phyloP scores from a whole-genome alignment of 208 protist genomes.

The Trypanosoma cruzi region DNA sequence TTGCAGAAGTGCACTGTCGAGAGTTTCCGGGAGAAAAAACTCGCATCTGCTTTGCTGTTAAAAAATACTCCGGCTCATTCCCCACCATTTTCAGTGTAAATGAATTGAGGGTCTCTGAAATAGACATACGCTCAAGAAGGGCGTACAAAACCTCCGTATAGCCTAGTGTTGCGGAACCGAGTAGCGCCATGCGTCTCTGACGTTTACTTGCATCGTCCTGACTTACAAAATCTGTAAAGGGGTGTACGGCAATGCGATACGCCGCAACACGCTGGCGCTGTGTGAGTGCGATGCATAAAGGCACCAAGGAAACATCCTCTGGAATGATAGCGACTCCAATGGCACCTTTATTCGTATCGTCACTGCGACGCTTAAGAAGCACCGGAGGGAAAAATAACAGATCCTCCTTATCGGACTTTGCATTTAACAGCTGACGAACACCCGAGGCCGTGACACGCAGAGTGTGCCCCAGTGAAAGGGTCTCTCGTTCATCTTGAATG shows the following conservation, averaged over 20 bases:
- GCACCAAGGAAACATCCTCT: conserved; percentile 51
- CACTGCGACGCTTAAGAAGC: conserved; percentile 51
- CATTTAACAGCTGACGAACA: conserved; percentile 27
- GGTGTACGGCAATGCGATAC: conserved; percentile 62
- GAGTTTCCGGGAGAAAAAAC: conserved; percentile 2
- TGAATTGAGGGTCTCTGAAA: conserved; percentile 59
- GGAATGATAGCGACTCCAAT: conserved; percentile 46
- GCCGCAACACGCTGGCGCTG: conserved; percentile 56
- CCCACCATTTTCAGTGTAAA: conserved; percentile 41
- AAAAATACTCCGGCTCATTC: background rate
- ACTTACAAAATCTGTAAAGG: conserved; percentile 54
- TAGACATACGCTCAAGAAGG: conserved; percentile 64
- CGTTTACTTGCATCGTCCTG: conserved; percentile 26
- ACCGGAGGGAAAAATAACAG: conserved; percentile 60
- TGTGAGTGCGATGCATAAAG: conserved; percentile 62
- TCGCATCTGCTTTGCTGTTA: conserved; percentile 1
- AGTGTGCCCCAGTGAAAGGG: conserved; percentile 13
- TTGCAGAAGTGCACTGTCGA: background rate
- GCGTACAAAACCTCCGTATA: conserved; percentile 72
- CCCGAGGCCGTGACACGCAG: conserved; percentile 6
- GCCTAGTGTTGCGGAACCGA: conserved; percentile 62
- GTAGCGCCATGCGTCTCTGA: conserved; percentile 57
- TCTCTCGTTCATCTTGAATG: conserved; percentile 2
- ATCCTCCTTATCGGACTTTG: conserved; percentile 20
- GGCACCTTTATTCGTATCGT: conserved; percentile 31